Evolutionary conservation across 805 yeast genomes (phyloP), one percentile per base, ranked within the genome.

Genomic region (Candida xiaguanensis): DNA sequence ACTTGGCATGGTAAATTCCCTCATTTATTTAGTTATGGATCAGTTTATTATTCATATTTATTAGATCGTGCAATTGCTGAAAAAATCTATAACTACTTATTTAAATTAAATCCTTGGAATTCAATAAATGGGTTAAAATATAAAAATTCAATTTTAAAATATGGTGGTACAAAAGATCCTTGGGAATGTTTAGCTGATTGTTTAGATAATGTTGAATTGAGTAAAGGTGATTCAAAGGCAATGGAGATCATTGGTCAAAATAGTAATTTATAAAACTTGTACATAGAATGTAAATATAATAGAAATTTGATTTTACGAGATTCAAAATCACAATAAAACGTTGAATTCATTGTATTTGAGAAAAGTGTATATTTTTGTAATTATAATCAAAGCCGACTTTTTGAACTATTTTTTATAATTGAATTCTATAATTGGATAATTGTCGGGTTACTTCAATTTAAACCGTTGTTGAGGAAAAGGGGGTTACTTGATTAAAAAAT

Each of bases 1-100:
- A 82, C 81, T 18, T 90, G 97, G 96, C 95, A 87, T 41, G 97
- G 95, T 1, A 87, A 82, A 55, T 90, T 93, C 61, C 95, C 96
- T 1, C 99, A 93, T 55, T 64, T 93, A 29, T 85, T 84, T 49
- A 88, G 96, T 0, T 93, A 93, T 55, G 98, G 98, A 1, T 86
- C 97, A 0, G 85, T 90, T 1, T 93, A 93, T 56, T 93, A 93
- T 63, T 85, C 96, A 22, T 93, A 93, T 56, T 61, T 93, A 37
- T 74, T 93, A 40, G 99, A 93, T 61, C 66, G 97, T 28, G 96
- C 96, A 5, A 85, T 93, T 46, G 97, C 98, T 0, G 78, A 88
- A 18, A 80, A 80, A 52, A 75, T 91, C 2, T 93, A 96, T 90
- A 70, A 74, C 8, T 79, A 76, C 34, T 63, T 91, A 28, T 93